Evolutionary conservation across 1,139 yeast species (phyloP).

Genomic region (Yamadazyma siamensis): DNA sequence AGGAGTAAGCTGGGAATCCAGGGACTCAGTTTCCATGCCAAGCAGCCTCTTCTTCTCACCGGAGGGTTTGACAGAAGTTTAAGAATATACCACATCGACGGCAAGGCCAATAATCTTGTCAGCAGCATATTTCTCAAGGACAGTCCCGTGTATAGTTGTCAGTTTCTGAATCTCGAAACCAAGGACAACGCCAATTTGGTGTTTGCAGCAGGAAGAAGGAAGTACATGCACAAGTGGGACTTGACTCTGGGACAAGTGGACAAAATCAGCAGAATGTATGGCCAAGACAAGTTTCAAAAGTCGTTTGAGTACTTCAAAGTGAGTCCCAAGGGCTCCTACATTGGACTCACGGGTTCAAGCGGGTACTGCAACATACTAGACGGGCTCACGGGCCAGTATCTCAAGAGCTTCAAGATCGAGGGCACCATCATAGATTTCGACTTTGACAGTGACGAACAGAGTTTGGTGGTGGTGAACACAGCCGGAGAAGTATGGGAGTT

Average conservation of each 20-base stretch:
- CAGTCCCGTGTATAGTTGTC: constrained; percentile 76
- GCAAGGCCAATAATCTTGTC: constrained; percentile 77
- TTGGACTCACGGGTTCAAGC: constrained; percentile 77
- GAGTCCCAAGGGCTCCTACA: constrained; percentile 64
- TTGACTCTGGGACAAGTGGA: constrained; percentile 71
- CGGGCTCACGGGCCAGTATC: constrained; percentile 79
- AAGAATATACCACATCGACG: constrained; percentile 86
- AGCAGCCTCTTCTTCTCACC: constrained; percentile 78
- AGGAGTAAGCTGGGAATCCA: constrained; percentile 78
- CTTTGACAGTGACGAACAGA: constrained; percentile 55
- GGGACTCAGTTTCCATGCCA: constrained; percentile 77
- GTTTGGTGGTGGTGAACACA: constrained; percentile 62
- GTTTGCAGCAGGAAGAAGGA: constrained; percentile 87
- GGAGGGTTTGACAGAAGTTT: constrained; percentile 92
- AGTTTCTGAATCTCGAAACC: constrained; percentile 46
- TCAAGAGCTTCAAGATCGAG: constrained; percentile 83
- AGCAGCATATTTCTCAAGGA: constrained; percentile 77
- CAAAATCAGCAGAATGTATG: constrained; percentile 85
- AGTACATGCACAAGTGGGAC: constrained; percentile 92
- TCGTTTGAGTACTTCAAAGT: constrained; percentile 85
- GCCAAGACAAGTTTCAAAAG: constrained; percentile 79
- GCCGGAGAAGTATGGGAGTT: constrained; percentile 95
- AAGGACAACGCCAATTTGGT: constrained; percentile 50
- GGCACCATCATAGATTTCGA: constrained; percentile 81
- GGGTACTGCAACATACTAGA: constrained; percentile 89